A percentile compares a stretch with the other conserved stretches of the same genome.
phyloP scores from a whole-genome alignment of 148 eudicot genomes.

The Nepenthes mirabilis region DNA sequence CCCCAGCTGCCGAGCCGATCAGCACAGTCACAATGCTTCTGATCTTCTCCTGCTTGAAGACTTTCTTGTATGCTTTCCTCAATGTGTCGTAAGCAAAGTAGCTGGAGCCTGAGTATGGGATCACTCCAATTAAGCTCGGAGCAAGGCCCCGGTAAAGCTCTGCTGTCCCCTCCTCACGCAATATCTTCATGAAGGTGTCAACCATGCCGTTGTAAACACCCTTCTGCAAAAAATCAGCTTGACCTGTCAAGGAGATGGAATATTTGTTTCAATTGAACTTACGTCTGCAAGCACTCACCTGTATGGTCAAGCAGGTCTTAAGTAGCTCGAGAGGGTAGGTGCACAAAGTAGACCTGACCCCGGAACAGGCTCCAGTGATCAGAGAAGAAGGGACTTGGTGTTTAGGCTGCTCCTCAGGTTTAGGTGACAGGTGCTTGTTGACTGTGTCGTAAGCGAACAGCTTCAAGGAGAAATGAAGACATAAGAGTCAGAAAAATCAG shows the following conservation, averaged over 20 bases:
- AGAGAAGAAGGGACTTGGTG: conserved; percentile 74
- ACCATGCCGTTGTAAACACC: conserved; percentile 55
- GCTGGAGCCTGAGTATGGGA: conserved; percentile 73
- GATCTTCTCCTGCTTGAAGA: conserved; percentile 59
- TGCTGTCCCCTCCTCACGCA: conserved; percentile 53
- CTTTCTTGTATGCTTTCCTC: conserved; percentile 51
- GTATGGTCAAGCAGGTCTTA: conserved; percentile 89
- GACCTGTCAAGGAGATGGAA: background rate
- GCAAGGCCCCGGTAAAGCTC: conserved; percentile 78
- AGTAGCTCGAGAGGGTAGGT: conserved; percentile 96
- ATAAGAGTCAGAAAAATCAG: background rate
- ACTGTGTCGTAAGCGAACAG: conserved; percentile 84
- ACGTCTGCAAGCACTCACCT: conserved; percentile 28
- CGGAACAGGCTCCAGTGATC: conserved; percentile 90
- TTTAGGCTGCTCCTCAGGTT: conserved; percentile 56
- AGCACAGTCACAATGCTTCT: conserved; percentile 73
- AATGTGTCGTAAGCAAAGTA: conserved; percentile 88
- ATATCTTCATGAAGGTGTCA: conserved; percentile 61
- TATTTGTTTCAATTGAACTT: background rate
- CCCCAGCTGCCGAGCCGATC: conserved; percentile 93
- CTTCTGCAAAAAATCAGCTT: conserved; percentile 27
- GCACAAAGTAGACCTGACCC: conserved; percentile 70
- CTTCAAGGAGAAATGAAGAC: conserved; percentile 24
- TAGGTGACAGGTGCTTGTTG: conserved; percentile 65
- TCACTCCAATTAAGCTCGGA: conserved; percentile 66